phyloP scores from a whole-genome alignment of 2,329 filamentous ascomycete species.

The Sporothrix phasma region DNA sequence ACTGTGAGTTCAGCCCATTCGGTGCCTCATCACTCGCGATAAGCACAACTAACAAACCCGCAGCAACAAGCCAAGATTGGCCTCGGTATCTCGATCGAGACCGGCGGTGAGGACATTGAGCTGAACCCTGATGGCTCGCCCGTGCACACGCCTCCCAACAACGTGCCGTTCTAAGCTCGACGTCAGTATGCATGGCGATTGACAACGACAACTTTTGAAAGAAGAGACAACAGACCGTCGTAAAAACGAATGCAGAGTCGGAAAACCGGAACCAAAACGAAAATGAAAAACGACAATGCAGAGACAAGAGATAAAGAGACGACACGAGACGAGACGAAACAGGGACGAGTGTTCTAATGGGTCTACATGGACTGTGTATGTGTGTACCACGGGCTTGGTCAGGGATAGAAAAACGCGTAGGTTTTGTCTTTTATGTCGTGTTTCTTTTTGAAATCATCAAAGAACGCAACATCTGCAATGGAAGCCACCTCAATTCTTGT shows the following conservation, averaged over 20 bases:
- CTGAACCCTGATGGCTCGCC: conserved; percentile 63
- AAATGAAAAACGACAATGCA: background rate
- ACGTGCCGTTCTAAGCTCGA: conserved; percentile 50
- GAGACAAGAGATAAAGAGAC: background rate
- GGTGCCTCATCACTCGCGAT: too few species aligned
- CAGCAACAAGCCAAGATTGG: conserved; percentile 94
- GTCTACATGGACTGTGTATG: background rate
- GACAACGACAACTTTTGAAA: background rate
- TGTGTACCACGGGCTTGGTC: background rate
- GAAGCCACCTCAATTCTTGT: conserved; percentile 11
- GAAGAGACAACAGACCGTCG: background rate
- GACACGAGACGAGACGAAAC: background rate
- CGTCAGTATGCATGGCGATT: background rate
- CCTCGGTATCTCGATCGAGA: conserved; percentile 84
- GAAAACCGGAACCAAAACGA: background rate
- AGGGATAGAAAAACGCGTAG: conserved; percentile 8
- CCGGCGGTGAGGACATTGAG: conserved; percentile 74
- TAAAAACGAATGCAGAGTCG: background rate
- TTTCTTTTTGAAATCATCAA: background rate
- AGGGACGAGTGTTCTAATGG: background rate
- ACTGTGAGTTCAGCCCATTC: conserved; percentile 55
- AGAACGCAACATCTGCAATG: conserved; percentile 6
- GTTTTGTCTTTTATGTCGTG: background rate
- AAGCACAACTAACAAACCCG: too few species aligned
- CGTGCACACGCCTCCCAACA: conserved; percentile 45